Conservation (phyloP, 371 early-diverging fungal genomes). For the Mortierella sp. region DNA sequence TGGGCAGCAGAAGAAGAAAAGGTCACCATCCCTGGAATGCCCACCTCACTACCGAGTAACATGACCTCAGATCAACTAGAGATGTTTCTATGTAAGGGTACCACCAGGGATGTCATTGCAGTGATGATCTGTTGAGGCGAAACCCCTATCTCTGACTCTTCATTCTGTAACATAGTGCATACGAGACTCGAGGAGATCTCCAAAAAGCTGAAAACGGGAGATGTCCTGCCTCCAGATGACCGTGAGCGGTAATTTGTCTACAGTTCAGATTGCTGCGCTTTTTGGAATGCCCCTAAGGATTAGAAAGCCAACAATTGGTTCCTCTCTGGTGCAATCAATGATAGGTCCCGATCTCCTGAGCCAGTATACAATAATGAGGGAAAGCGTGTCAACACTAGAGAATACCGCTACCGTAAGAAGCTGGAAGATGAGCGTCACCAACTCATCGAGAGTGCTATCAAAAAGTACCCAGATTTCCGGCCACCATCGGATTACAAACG, state of each 20-base stretch:
- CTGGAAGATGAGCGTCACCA: conserved; percentile 94
- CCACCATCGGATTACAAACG: conserved; percentile 94
- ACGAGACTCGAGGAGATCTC: conserved; percentile 92
- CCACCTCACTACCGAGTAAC: conserved; percentile 83
- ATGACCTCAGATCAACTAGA: conserved; percentile 85
- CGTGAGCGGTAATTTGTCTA: conserved; percentile 63
- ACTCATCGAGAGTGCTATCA: conserved; percentile 84
- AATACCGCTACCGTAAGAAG: conserved; percentile 89
- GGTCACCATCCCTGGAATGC: conserved; percentile 80
- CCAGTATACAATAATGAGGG: conserved; percentile 93
- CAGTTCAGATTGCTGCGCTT: neutral
- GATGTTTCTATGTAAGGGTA: conserved; percentile 82
- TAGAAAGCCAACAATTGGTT: too few species aligned
- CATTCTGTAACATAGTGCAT: conserved; percentile 65
- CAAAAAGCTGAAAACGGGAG: conserved; percentile 81
- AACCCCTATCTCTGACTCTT: neutral
- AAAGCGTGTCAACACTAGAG: conserved; percentile 95
- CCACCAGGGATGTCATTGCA: too few species aligned
- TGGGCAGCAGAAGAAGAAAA: conserved; percentile 87
- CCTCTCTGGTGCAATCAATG: neutral
- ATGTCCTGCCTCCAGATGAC: conserved; percentile 85
- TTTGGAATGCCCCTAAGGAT: neutral
- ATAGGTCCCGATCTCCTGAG: conserved; percentile 94
- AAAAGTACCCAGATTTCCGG: conserved; percentile 81
- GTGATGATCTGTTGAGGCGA: conserved; percentile 28